phyloP scores from a whole-genome alignment of 768 basidiomycete genomes.

The Podaxis pistillaris region DNA sequence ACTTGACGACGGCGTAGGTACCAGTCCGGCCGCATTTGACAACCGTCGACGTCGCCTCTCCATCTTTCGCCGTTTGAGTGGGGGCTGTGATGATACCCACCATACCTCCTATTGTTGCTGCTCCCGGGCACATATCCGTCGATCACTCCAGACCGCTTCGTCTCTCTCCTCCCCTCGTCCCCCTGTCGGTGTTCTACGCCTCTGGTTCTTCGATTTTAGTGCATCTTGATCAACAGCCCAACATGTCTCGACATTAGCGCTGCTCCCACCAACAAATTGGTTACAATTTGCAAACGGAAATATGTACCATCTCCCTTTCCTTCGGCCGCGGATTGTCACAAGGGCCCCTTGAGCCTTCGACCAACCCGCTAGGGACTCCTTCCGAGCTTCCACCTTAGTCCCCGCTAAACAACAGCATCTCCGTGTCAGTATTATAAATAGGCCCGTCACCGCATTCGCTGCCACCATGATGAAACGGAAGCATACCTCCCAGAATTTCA shows the following conservation, averaged over 20 bases:
- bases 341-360: constrained; percentile 90
- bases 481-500: constrained; percentile 74
- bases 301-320: constrained; percentile 64
- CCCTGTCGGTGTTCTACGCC: constrained; percentile 21
- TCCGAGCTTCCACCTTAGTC: constrained; percentile 79
- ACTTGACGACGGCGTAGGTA: neutral
- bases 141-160: constrained; percentile 17
- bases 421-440: constrained; percentile 64
- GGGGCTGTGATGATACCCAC: constrained; percentile 8
- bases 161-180: constrained; percentile 22
- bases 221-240: constrained; percentile 42
- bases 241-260: constrained; percentile 70
- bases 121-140: neutral
- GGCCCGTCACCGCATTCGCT: neutral
- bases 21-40: neutral
- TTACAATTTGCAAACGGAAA: neutral
- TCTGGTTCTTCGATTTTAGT: constrained; percentile 23
- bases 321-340: constrained; percentile 85
- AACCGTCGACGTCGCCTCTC: neutral
- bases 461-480: neutral
- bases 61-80: constrained; percentile 1
- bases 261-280: constrained; percentile 61
- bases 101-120: constrained; percentile 20
- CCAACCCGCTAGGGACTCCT: constrained; percentile 89
- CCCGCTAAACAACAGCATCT: constrained; percentile 78